Evolutionary conservation across 202 grass and related monocot genomes (phyloP), one percentile per base, ranked within the genome.

Genomic region (Carex sylvatica): DNA sequence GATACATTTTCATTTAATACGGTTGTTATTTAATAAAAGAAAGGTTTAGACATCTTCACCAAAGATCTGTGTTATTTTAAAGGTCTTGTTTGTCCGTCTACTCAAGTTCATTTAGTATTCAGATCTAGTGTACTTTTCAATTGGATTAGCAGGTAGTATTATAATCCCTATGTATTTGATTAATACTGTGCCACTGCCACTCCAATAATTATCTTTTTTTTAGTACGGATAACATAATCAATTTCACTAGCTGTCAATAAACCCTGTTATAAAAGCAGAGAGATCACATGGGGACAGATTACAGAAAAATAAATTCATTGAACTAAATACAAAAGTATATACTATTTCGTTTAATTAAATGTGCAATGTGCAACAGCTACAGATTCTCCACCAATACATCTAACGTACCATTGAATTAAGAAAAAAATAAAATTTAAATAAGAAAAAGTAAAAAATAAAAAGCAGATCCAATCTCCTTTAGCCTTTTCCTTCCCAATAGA

Each of bases 401-500:
- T 70, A 69, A 42, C 23, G 46, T 65, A 36, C 20, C 14, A 78
- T 85, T 73, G 79, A 66, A 72, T 91, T 36, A 56, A 58, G 49
- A 59, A 58, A 77, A 26, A 28, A 71, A 47, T 9, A 76, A 44
- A 55, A 13, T 46, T 46, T 22, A 61, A 55, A 88, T 74, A 91
- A 66, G 38, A 40, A 40, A 61, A 61, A 86, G 19, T 58, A 33
- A 56, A 86, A 64, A 33, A 56, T 35, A 84, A 79, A 65, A 61
- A 85, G 71, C 19, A 9, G 31, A 70, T 85, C 80, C 64, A 58
- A 81, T 77, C 85, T 88, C 70, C 85, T 87, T 84, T 86, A 83
- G 86, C 84, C 84, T 88, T 65, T 88, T 88, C 82, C 84, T 83
- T 87, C 80, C 90, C 83, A 83, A 86, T 84, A 54, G 26, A 80